phyloP scores from a whole-genome alignment of 1,284 basidiomycete species.

The Rhizoctonia solani region DNA sequence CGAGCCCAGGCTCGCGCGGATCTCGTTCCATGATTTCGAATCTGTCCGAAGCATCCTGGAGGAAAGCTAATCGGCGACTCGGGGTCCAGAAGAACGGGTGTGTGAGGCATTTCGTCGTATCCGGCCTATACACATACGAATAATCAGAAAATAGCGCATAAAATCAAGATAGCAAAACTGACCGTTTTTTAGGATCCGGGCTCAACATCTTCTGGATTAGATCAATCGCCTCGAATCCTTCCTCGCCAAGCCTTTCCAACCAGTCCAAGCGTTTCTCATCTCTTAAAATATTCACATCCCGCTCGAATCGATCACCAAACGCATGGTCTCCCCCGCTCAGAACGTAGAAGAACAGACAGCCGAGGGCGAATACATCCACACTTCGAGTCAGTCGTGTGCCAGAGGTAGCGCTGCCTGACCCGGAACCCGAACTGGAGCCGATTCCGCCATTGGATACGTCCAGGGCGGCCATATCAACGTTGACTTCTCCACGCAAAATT shows the following conservation, averaged over 20 bases:
- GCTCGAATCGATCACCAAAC: conserved; percentile 86
- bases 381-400: conserved; percentile 82
- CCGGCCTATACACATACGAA: conserved; percentile 61
- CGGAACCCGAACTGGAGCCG: conserved; percentile 15
- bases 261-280: conserved; percentile 70
- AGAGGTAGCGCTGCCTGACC: conserved; percentile 15
- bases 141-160: neutral
- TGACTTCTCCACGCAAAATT: conserved; percentile 88
- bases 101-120: conserved; percentile 80
- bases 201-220: conserved; percentile 78
- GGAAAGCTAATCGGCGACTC: conserved; percentile 81
- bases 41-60: conserved; percentile 95
- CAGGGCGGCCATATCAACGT: conserved; percentile 74
- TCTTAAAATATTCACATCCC: conserved; percentile 90
- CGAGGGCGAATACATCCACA: conserved; percentile 92
- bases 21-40: conserved; percentile 98
- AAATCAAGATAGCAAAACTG: conserved; percentile 41
- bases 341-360: conserved; percentile 91
- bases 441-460: conserved; percentile 44
- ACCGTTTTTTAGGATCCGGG: conserved; percentile 74
- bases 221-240: conserved; percentile 82
- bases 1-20: conserved; percentile 76
- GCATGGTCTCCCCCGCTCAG: conserved; percentile 88
- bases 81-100: conserved; percentile 99
- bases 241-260: conserved; percentile 83